Conservation (phyloP, 768 basidiomycete genomes). For the Kondoa malvinella region DNA sequence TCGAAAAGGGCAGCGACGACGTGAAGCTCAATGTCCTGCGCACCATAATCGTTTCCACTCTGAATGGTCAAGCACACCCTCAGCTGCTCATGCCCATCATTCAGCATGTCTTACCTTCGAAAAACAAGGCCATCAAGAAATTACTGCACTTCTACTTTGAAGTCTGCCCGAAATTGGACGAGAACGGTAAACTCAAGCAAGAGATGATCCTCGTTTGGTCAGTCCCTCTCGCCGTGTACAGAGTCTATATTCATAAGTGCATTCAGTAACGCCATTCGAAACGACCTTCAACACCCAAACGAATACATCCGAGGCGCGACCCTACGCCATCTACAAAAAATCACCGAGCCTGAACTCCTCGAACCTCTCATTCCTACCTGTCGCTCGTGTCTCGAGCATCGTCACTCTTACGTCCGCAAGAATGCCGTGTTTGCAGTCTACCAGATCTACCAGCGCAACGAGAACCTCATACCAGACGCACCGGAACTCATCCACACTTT, state of each 20-base stretch:
- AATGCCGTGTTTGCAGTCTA: slow-evolving; percentile 94
- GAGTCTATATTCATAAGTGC: neutral
- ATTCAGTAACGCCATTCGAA: slow-evolving; percentile 80
- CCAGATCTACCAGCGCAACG: slow-evolving; percentile 84
- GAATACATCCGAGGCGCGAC: slow-evolving; percentile 99
- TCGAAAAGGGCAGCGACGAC: slow-evolving; percentile 93
- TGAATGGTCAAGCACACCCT: slow-evolving; percentile 81
- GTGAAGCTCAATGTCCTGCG: slow-evolving; percentile 64
- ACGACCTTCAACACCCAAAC: slow-evolving; percentile 98
- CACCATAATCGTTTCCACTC: slow-evolving; percentile 77
- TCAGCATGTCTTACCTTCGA: slow-evolving; percentile 88
- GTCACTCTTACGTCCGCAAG: slow-evolving; percentile 94
- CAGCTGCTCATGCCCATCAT: slow-evolving; percentile 86
- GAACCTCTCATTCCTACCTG: slow-evolving; percentile 91
- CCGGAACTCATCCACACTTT: slow-evolving; percentile 92
- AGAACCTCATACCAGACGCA: slow-evolving; percentile 86
- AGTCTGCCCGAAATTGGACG: slow-evolving; percentile 93
- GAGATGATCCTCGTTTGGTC: slow-evolving; percentile 99
- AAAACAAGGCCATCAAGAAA: slow-evolving; percentile 94
- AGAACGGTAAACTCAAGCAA: slow-evolving; percentile 91
- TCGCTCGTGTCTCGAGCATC: slow-evolving; percentile 84
- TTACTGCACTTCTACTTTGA: slow-evolving; percentile 73
- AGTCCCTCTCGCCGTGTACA: slow-evolving; percentile 32
- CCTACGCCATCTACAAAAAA: slow-evolving; percentile 87
- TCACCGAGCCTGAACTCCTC: slow-evolving; percentile 76